These are phyloP conservation scores for Russula abietina DNA, from an alignment of 768 basidiomycete species.

Conservation along the genomic window DNA sequence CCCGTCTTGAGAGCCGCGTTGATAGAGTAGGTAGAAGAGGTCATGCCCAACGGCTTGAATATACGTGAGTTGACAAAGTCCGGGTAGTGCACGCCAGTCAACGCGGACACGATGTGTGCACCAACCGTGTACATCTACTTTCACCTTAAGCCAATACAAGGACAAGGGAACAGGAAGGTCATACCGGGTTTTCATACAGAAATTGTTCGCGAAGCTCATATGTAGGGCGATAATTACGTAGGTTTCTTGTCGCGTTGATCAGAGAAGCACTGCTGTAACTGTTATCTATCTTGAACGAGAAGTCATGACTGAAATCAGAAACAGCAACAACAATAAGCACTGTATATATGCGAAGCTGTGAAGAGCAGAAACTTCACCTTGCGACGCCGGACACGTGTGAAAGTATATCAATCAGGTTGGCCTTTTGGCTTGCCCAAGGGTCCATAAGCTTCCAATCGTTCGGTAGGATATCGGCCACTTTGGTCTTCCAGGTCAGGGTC, in stretches of 20 bases:
- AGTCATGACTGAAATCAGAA: slow-evolving; percentile 5
- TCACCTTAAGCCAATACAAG: background rate
- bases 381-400: slow-evolving; percentile 39
- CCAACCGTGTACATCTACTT: slow-evolving; percentile 37
- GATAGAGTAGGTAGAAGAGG: slow-evolving; percentile 35
- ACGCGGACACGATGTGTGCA: slow-evolving; percentile 33
- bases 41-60: slow-evolving; percentile 39
- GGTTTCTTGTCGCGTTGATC: slow-evolving; percentile 18
- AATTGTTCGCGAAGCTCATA: slow-evolving; percentile 37
- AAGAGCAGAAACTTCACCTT: slow-evolving; percentile 26
- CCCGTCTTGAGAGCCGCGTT: slow-evolving; percentile 32
- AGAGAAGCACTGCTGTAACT: background rate
- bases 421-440: slow-evolving; percentile 35
- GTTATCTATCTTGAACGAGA: background rate
- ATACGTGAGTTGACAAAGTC: slow-evolving; percentile 40
- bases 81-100: slow-evolving; percentile 32
- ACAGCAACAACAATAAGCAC: background rate
- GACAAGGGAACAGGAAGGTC: background rate
- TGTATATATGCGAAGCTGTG: background rate
- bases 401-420: slow-evolving; percentile 36
- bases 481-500: slow-evolving; percentile 27
- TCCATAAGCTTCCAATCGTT: slow-evolving; percentile 39
- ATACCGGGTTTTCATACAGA: slow-evolving; percentile 38
- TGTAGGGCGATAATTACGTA: slow-evolving; percentile 32
- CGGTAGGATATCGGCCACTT: slow-evolving; percentile 34